Percentiles rank a stretch among this genome's conserved stretches.
These are phyloP conservation scores for Cardamine resedifolia DNA, from an alignment of 345 rosid genomes.

Conservation along the genomic window DNA sequence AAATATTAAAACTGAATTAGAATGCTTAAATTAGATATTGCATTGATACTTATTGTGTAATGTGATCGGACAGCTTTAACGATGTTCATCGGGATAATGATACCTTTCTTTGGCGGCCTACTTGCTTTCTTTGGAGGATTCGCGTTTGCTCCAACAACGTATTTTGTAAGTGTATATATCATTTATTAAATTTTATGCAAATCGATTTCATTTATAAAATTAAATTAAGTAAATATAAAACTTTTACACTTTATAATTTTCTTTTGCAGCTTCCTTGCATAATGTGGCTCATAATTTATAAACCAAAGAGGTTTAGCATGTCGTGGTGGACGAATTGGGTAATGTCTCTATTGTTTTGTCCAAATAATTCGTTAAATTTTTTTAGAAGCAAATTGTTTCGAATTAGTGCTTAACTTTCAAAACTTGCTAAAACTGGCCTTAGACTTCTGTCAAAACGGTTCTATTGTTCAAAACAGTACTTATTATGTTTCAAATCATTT, in stretches of 20 bases:
- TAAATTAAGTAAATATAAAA: neutral
- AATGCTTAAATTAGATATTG: neutral
- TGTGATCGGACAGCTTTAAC: slow-evolving; percentile 48
- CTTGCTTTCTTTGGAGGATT: slow-evolving; percentile 85
- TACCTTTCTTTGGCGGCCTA: slow-evolving; percentile 78
- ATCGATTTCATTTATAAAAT: neutral
- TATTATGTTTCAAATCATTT: no score
- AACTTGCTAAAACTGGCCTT: neutral
- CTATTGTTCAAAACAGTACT: neutral
- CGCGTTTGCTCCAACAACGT: slow-evolving; percentile 79
- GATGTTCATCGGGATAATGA: slow-evolving; percentile 60
- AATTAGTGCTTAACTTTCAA: neutral
- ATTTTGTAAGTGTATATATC: slow-evolving; percentile 50
- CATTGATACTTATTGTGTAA: neutral
- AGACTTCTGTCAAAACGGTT: neutral
- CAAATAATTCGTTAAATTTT: neutral
- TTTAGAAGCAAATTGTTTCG: neutral
- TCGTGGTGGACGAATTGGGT: slow-evolving; percentile 80
- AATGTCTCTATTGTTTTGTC: slow-evolving; percentile 14
- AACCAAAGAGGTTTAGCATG: slow-evolving; percentile 57
- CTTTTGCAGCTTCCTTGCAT: slow-evolving; percentile 64
- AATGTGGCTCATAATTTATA: slow-evolving; percentile 66
- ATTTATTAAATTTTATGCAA: neutral
- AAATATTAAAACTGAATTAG: neutral
- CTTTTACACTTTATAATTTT: neutral